phyloP scores from a whole-genome alignment of 2,329 filamentous ascomycete genomes.

The Aspergillus versicolor region DNA sequence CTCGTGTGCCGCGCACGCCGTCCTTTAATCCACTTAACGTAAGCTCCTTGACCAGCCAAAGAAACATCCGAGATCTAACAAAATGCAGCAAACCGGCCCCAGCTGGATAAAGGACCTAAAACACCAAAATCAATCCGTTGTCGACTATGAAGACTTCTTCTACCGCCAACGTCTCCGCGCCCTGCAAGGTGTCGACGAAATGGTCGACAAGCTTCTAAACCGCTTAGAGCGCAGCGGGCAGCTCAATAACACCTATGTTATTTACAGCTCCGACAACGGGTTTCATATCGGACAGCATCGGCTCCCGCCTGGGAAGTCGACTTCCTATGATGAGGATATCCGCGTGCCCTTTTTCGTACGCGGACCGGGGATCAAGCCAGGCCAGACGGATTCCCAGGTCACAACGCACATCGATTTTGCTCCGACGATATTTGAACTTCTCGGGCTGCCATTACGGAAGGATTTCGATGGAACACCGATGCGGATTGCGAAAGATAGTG shows the following conservation, averaged over 20 bases:
- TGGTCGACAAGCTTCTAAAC: slow-evolving; percentile 46
- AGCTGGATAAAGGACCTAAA: slow-evolving; percentile 47
- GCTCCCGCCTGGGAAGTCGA: slow-evolving; percentile 57
- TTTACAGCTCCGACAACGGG: slow-evolving; percentile 61
- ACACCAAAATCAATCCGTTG: slow-evolving; percentile 43
- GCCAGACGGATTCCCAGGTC: not conserved
- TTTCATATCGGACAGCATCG: slow-evolving; percentile 61
- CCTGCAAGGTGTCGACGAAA: slow-evolving; percentile 55
- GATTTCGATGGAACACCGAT: slow-evolving; percentile 58
- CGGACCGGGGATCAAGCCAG: slow-evolving; percentile 4
- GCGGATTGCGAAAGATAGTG: slow-evolving; percentile 20
- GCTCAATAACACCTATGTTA: slow-evolving; percentile 56
- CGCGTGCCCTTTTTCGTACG: slow-evolving; percentile 12
- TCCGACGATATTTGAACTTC: slow-evolving; percentile 54
- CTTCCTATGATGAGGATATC: slow-evolving; percentile 41
- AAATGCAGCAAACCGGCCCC: slow-evolving; percentile 31
- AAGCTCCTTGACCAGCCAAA: not conserved
- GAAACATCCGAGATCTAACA: slow-evolving; percentile 50
- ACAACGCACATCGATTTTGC: slow-evolving; percentile 49
- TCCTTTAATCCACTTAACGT: not conserved
- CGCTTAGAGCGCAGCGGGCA: slow-evolving; percentile 41
- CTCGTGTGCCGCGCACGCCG: slow-evolving; percentile 57
- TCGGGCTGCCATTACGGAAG: slow-evolving; percentile 34
- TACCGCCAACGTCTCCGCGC: slow-evolving; percentile 50
- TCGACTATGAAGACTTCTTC: slow-evolving; percentile 54